These are phyloP conservation scores for Nigrospora oryzae DNA, from an alignment of 2,329 filamentous ascomycete species.

Conservation along the genomic window DNA sequence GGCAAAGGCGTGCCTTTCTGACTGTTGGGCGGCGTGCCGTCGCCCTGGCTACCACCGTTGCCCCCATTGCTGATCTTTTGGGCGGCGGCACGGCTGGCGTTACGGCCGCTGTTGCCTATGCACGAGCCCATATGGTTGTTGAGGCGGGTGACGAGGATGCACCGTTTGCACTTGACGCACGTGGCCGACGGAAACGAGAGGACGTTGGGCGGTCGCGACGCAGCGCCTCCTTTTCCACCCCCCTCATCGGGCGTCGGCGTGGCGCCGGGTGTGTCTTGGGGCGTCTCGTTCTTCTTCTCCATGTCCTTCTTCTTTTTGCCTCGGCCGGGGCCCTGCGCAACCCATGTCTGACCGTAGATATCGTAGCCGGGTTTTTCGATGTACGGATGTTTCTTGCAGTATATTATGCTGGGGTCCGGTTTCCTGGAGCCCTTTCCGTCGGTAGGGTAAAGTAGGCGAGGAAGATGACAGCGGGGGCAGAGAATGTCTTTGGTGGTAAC, in stretches of 20 bases:
- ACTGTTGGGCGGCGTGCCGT: slow-evolving; percentile 51
- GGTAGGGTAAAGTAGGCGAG: slow-evolving; percentile 63
- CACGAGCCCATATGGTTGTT: slow-evolving; percentile 64
- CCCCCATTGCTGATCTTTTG: slow-evolving; percentile 54
- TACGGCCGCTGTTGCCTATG: slow-evolving; percentile 57
- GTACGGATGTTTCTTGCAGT: slow-evolving; percentile 74
- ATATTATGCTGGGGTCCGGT: slow-evolving; percentile 59
- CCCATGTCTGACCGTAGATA: slow-evolving; percentile 77
- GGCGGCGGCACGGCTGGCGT: slow-evolving; percentile 52
- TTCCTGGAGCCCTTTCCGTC: slow-evolving; percentile 59
- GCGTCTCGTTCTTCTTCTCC: slow-evolving; percentile 47
- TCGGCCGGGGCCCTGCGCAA: slow-evolving; percentile 59
- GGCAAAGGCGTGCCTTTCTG: slow-evolving; percentile 54
- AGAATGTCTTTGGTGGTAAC: slow-evolving; percentile 63
- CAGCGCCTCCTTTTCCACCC: slow-evolving; percentile 16
- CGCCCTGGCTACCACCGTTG: slow-evolving; percentile 37
- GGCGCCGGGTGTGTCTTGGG: slow-evolving; percentile 29
- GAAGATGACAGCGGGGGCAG: slow-evolving; percentile 67
- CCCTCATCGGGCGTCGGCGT: slow-evolving; percentile 37
- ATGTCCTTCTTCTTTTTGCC: slow-evolving; percentile 76
- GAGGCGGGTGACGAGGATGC: slow-evolving; percentile 55
- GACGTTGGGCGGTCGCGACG: slow-evolving; percentile 46
- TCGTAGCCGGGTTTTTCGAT: slow-evolving; percentile 69
- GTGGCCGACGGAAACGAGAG: slow-evolving; percentile 58
- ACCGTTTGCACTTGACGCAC: slow-evolving; percentile 59